phyloP scores from a whole-genome alignment of 179 eudicot genomes.

The Silene noctiflora region DNA sequence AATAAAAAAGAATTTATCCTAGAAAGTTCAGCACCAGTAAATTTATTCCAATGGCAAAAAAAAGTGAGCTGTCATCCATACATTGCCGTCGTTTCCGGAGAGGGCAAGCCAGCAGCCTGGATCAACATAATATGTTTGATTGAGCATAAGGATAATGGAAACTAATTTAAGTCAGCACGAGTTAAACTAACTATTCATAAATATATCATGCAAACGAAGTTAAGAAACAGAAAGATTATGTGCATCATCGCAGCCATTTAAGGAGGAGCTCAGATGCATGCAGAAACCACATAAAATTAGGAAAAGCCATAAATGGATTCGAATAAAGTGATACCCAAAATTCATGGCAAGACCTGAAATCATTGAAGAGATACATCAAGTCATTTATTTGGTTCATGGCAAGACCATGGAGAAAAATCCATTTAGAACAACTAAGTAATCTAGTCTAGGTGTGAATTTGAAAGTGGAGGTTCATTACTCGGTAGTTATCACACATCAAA shows the following conservation, averaged over 20 bases:
- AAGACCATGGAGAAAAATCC: not conserved
- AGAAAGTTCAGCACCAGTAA: not conserved
- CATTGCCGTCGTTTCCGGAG: slow-evolving; percentile 85
- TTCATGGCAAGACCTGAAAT: slow-evolving; percentile 1
- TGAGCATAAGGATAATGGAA: slow-evolving; percentile 6
- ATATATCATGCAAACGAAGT: not conserved
- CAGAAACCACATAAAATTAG: not conserved
- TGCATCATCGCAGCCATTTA: not conserved
- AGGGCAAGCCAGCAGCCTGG: slow-evolving; percentile 77
- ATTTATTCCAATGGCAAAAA: not conserved
- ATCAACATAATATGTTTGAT: slow-evolving; percentile 16
- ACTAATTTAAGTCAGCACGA: slow-evolving; percentile 10
- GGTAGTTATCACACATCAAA: not conserved
- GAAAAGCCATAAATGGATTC: not conserved
- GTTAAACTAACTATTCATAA: slow-evolving; percentile 6
- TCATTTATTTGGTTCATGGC: not conserved
- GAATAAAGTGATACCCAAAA: not conserved
- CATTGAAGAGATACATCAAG: not conserved
- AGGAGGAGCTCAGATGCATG: not conserved
- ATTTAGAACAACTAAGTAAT: not conserved
- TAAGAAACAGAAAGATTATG: not conserved
- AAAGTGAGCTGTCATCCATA: slow-evolving; percentile 29
- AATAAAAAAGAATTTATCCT: slow-evolving; percentile 9
- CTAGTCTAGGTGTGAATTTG: not conserved
- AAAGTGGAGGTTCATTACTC: not conserved